Evolutionary conservation across 768 basidiomycete species (phyloP), one percentile per base, ranked within the genome.

Genomic region (Trametes meyenii): DNA sequence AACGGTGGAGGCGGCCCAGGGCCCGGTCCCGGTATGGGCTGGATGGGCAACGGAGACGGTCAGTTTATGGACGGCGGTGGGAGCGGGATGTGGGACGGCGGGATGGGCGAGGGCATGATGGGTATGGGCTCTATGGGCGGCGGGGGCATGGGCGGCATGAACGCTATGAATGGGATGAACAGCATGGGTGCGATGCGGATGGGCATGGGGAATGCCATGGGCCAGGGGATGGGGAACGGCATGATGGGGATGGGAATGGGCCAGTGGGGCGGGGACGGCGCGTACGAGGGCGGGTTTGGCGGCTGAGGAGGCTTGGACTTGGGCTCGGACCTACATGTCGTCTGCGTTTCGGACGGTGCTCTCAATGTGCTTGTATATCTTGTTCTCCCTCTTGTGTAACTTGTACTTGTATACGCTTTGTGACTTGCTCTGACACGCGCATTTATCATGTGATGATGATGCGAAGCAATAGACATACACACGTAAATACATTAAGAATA

Each of bases 71-170:
- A 70, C 19, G 64, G 54, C 13, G 46, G 64, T 2, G 69, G 73
- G 5, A 40, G 40, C 0, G 72, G 68, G 19, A 75, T 80, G 59
- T 75, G 75, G 74, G 76, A 75, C 17, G 74, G 72, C 10, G 75
- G 74, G 0, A 74, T 77, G 72, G 71, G 72, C n/a, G 66, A 77
- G 5, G 79, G 77, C 10, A 83, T 83, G 77, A 74, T 74, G 69
- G 77, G 79, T 69, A 79, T 71, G 68, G 63, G 55, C 39, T 58
- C 60, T 1, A 69, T 70, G 67, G 50, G 42, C 42, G 66, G 69
- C 38, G 75, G 75, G 67, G 73, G 70, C 11, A 69, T 69, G 67
- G 56, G 49, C 33, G 66, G 60, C 21, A 67, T 71, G 50, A 62
- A 58, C 55, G 61, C 39, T 24, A 60, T 55, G 66, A 59, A 55